A percentile compares a stretch with the other conserved stretches of the same genome.
phyloP scores from a whole-genome alignment of 2,329 filamentous ascomycete genomes.

The Stachybotrys chlorohalonatus region DNA sequence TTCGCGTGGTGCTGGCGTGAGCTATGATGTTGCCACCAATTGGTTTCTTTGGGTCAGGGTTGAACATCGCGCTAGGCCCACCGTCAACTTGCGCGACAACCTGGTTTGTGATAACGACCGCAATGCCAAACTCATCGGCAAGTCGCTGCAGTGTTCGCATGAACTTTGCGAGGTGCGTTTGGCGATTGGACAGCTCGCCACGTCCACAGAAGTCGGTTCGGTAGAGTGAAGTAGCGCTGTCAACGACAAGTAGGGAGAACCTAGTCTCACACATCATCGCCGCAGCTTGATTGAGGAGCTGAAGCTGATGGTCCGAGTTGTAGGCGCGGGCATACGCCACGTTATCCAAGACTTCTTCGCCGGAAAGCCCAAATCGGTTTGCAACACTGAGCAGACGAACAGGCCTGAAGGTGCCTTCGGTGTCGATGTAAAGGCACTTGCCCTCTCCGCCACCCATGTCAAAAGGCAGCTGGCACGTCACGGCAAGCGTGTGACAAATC shows the following conservation, averaged over 20 bases:
- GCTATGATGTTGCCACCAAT: conserved; percentile 99
- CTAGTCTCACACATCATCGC: conserved; percentile 99
- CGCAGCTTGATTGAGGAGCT: conserved; percentile 87
- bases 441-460: conserved; percentile 98
- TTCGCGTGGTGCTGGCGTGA: conserved; percentile 87
- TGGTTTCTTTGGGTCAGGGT: conserved; percentile 97
- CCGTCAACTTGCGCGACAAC: conserved; percentile 98
- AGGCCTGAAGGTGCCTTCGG: conserved; percentile 92
- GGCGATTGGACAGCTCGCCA: conserved; percentile 88
- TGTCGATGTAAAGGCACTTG: conserved; percentile 98
- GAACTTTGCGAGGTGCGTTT: conserved; percentile 82
- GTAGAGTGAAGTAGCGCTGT: conserved; percentile 92
- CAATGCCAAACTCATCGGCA: conserved; percentile 83
- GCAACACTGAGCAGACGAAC: conserved; percentile 86
- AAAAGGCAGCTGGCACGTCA: conserved; percentile 94
- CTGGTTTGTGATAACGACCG: conserved; percentile 97
- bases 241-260: conserved; percentile 91
- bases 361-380: conserved; percentile 86
- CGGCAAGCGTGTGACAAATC: conserved; percentile 95
- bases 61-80: conserved; percentile 95
- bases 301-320: conserved; percentile 96
- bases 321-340: conserved; percentile 97
- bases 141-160: conserved; percentile 76
- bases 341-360: conserved; percentile 96
- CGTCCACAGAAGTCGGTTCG: conserved; percentile 95